Evolutionary conservation across 148 eudicot species (phyloP), one percentile per base, ranked within the genome.

Genomic region (Chenopodium suecicum): DNA sequence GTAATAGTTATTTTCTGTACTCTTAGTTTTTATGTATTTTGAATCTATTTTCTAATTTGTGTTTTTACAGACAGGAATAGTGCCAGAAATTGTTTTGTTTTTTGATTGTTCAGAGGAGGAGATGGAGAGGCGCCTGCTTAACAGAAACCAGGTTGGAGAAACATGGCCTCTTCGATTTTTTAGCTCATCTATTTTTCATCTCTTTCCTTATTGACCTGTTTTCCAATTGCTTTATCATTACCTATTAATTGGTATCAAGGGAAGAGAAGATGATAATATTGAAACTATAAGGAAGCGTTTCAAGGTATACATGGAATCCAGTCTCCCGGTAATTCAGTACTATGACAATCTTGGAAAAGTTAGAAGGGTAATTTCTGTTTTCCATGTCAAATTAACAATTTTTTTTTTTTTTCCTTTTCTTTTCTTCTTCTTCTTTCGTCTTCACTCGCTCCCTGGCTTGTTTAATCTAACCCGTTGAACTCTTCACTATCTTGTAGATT

Each of bases 71-170:
- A 91, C 92, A 73, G 91, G 93, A 72, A 93, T 93, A 66, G 86
- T 67, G 74, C 98, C 98, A 41, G 93, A 88, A 78, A 84, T 88
- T 79, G 92, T 93, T 66, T 85, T 95, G 14, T 93, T 90, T 81
- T 93, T 95, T 82, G 92, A 93, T 78, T 95, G 98, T 76, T 79
- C 96, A 4, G 91, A 91, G 86, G 92, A 89, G 83, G 97, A 93
- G 88, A 93, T 95, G 98, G 93, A 89, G 90, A 95, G 62, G 80
- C 97, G 96, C 72, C 88, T 93, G 75, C 76, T 95, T 85, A 74
- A 86, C 81, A 84, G 98, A 72, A 91, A 94, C 71, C 91, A 94
- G 95, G 98, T 94, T 78, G 82, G 86, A 60, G 50, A 19, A n/a
- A n/a, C 9, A 19, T 31, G 23, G 1, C 20, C 29, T 73, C 41